These are phyloP conservation scores for Hirsutella thompsonii DNA, from an alignment of 2,329 filamentous ascomycete genomes.

Conservation along the genomic window DNA sequence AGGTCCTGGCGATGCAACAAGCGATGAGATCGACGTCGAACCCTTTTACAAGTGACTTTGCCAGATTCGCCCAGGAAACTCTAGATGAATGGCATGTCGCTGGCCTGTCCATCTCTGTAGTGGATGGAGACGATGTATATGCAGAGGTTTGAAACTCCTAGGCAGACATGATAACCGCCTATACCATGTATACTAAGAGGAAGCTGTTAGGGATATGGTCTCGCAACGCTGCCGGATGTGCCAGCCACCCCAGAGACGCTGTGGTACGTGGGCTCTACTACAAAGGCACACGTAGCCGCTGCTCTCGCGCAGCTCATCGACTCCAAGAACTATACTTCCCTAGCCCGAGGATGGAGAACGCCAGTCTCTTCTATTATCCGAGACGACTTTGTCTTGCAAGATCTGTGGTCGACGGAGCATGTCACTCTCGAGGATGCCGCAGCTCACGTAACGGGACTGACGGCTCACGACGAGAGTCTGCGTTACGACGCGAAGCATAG, in stretches of 20 bases:
- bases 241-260: slow-evolving; percentile 32
- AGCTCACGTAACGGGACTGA: slow-evolving; percentile 36
- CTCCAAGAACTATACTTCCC: slow-evolving; percentile 16
- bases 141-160: slow-evolving; percentile 8
- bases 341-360: slow-evolving; percentile 30
- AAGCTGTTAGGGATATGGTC: slow-evolving; percentile 14
- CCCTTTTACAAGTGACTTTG: slow-evolving; percentile 8
- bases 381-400: slow-evolving; percentile 37
- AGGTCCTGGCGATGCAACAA: no score
- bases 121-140: slow-evolving; percentile 13
- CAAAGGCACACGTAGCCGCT: slow-evolving; percentile 41
- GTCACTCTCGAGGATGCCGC: slow-evolving; percentile 41
- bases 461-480: slow-evolving; percentile 22
- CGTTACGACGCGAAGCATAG: slow-evolving; percentile 15
- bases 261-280: slow-evolving; percentile 42
- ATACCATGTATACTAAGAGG: not conserved
- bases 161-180: not conserved
- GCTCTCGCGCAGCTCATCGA: slow-evolving; percentile 36
- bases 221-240: slow-evolving; percentile 21
- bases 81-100: slow-evolving; percentile 15
- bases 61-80: slow-evolving; percentile 4
- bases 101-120: slow-evolving; percentile 13
- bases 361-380: slow-evolving; percentile 31
- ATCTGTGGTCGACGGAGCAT: slow-evolving; percentile 29
- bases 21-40: not conserved